Evolutionary conservation across 2,329 filamentous ascomycete genomes (phyloP).

Genomic region (Chaetomiaceae sp.): DNA sequence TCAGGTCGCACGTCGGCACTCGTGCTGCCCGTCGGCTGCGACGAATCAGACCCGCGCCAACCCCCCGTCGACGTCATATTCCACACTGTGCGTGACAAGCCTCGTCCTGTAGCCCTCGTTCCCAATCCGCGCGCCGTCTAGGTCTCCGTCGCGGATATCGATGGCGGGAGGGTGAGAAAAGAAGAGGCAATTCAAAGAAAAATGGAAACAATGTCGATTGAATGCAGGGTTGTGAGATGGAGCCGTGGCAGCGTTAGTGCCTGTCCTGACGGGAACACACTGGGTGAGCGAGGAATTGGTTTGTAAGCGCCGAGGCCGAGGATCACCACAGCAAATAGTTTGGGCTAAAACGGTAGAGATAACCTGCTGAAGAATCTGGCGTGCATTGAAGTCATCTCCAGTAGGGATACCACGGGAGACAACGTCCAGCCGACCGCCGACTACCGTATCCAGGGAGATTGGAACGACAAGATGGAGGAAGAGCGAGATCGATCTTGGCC

Average conservation of each 20-base stretch:
- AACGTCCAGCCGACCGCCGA: neutral
- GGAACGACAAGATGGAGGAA: neutral
- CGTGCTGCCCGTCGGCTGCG: neutral
- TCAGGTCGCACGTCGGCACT: neutral
- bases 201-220: neutral
- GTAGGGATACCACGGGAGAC: no score
- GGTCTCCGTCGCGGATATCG: no score
- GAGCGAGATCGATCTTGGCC: no score
- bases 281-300: neutral
- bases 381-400: neutral
- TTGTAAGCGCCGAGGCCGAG: neutral
- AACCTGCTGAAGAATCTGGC: neutral
- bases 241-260: neutral
- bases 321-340: neutral
- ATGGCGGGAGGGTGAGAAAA: no score
- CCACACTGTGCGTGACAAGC: neutral
- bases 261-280: no score
- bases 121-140: no score
- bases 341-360: neutral
- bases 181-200: neutral
- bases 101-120: no score
- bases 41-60: neutral
- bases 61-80: slow-evolving; percentile 2
- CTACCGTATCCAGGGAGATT: neutral
- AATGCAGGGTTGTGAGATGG: no score